These are phyloP conservation scores for Teratosphaeriaceae sp. DNA, from an alignment of 2,329 filamentous ascomycete genomes.

Conservation along the genomic window DNA sequence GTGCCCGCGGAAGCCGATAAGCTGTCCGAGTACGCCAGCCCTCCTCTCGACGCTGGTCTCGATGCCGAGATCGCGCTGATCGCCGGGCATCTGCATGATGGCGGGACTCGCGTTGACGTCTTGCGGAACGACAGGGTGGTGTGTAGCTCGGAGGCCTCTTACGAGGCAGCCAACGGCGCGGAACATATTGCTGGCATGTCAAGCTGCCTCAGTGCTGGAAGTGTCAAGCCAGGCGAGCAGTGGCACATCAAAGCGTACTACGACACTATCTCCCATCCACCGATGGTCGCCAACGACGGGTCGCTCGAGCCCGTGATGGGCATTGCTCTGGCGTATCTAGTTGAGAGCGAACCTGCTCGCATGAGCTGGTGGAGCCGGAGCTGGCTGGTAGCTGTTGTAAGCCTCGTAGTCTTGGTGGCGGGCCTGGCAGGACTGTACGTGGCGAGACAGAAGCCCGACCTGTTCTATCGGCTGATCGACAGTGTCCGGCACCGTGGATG, in stretches of 20 bases:
- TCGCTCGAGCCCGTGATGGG: constrained; percentile 7
- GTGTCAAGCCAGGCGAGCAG: neutral
- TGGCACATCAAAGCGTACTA: constrained; percentile 4
- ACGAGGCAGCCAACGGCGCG: neutral
- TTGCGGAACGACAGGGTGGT: neutral
- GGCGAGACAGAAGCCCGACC: neutral
- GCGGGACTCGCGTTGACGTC: constrained; percentile 4
- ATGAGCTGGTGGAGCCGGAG: neutral
- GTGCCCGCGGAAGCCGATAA: neutral
- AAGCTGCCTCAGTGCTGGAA: neutral
- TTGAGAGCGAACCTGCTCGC: neutral
- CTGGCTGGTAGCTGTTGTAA: neutral
- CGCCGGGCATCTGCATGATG: constrained; percentile 5
- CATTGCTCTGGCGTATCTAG: constrained; percentile 3
- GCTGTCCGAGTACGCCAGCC: constrained; percentile 1
- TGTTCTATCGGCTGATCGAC: neutral
- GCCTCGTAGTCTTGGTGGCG: neutral
- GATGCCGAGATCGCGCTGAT: neutral
- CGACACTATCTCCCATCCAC: constrained; percentile 1
- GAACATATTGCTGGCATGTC: constrained; percentile 2
- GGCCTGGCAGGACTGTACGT: neutral
- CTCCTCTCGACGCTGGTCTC: neutral
- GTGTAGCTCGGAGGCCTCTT: neutral
- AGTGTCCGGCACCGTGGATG: neutral
- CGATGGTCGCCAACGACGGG: constrained; percentile 2